phyloP scores from a whole-genome alignment of 192 early-diverging fungal species.

The Phlyctochytrium arcticum region DNA sequence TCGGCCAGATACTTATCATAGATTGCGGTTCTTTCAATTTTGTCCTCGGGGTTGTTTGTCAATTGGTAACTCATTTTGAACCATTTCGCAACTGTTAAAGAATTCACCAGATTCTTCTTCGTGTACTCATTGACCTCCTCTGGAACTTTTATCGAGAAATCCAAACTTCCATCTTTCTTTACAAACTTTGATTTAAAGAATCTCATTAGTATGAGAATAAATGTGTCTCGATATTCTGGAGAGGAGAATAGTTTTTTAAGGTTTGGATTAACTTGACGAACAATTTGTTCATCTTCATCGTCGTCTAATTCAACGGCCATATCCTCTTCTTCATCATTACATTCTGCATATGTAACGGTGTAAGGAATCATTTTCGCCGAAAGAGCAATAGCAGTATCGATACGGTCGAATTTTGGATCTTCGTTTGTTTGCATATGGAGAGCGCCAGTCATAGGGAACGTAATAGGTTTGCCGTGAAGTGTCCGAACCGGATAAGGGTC shows the following conservation, averaged over 20 bases:
- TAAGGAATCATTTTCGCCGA: background rate
- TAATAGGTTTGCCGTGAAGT: slow-evolving; percentile 13
- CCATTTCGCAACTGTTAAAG: slow-evolving; percentile 4
- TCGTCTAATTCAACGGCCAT: no score
- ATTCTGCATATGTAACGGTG: background rate
- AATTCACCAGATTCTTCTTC: background rate
- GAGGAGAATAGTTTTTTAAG: background rate
- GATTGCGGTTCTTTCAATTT: no score
- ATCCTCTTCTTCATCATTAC: background rate
- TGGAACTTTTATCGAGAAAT: slow-evolving; percentile 1
- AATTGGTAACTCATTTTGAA: slow-evolving; percentile 3
- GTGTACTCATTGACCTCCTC: background rate
- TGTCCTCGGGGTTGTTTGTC: background rate
- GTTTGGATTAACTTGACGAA: background rate
- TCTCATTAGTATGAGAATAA: slow-evolving; percentile 4
- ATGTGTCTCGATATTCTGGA: slow-evolving; percentile 3
- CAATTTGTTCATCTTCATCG: background rate
- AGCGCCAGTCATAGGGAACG: slow-evolving; percentile 5
- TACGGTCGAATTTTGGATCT: slow-evolving; percentile 1
- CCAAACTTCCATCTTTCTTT: background rate
- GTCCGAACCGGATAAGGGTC: slow-evolving; percentile 2
- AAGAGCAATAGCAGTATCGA: background rate
- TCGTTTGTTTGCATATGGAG: slow-evolving; percentile 20
- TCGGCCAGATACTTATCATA: no score
- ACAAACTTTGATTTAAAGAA: background rate